Percentiles rank a stretch among this genome's conserved stretches.
phyloP scores from a whole-genome alignment of 1,284 basidiomycete genomes.

The Puccinia triticina region DNA sequence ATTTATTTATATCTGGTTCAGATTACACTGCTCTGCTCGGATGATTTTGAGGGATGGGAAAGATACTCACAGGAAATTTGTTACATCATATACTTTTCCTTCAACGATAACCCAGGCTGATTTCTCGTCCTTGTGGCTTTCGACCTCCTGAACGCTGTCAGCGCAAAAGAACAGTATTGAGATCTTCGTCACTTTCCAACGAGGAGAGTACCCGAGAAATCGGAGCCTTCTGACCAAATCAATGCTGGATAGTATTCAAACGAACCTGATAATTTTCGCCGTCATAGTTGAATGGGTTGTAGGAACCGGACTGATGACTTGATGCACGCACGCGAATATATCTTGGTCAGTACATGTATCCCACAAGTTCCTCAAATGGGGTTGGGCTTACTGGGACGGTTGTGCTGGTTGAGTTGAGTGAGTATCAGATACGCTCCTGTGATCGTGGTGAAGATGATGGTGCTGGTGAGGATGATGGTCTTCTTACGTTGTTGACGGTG shows the following conservation, averaged over 20 bases:
- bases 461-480: background rate
- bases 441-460: background rate
- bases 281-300: background rate
- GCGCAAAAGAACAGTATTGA: background rate
- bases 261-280: background rate
- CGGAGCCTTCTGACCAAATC: too few species aligned
- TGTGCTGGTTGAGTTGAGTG: background rate
- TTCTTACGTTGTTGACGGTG: background rate
- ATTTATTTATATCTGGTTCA: background rate
- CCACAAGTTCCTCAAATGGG: background rate
- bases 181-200: too few species aligned
- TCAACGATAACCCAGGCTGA: slow-evolving; percentile 58
- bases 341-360: background rate
- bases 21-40: background rate
- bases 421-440: background rate
- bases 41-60: background rate
- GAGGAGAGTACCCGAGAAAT: too few species aligned
- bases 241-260: background rate
- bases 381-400: background rate
- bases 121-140: slow-evolving; percentile 56
- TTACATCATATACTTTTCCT: slow-evolving; percentile 57
- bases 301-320: background rate
- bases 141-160: slow-evolving; percentile 55
- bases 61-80: slow-evolving; percentile 53
- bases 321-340: background rate